A percentile compares a stretch with the other conserved stretches of the same genome.
Conservation (phyloP, 495 filamentous ascomycete genomes). For the Trichoderma erinaceum region DNA sequence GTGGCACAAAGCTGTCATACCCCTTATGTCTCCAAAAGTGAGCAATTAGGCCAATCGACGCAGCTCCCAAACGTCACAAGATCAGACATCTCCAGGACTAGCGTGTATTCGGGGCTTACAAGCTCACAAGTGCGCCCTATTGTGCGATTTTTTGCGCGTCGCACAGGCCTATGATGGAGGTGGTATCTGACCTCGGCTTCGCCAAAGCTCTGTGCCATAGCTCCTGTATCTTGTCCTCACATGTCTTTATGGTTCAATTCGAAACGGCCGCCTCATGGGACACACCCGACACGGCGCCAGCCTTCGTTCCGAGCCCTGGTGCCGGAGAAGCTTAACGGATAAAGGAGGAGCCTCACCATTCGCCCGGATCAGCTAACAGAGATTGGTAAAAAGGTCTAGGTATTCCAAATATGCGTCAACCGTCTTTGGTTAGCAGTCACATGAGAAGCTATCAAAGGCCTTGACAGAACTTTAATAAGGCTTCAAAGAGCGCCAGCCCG, state of each 20-base stretch:
- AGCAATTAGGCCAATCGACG: no score
- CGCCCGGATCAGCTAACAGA: neutral
- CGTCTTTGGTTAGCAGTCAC: neutral
- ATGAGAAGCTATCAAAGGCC: neutral
- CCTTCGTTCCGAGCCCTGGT: neutral
- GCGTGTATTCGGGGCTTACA: no score
- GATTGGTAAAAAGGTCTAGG: neutral
- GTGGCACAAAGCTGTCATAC: no score
- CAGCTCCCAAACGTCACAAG: no score
- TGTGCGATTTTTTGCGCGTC: no score
- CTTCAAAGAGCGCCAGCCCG: neutral
- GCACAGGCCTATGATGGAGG: no score
- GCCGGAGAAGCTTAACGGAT: slow-evolving; percentile 1
- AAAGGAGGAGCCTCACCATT: slow-evolving; percentile 4
- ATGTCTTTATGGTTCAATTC: neutral
- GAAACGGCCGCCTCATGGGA: neutral
- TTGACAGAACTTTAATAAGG: neutral
- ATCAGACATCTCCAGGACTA: no score
- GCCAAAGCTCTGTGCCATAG: neutral
- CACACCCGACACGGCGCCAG: neutral
- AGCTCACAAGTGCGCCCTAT: no score
- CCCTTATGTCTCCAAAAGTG: no score
- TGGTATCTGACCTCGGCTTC: neutral
- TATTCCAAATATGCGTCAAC: neutral
- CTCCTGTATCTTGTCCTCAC: neutral